Conservation (phyloP, 192 early-diverging fungal genomes). For the Backusella australiensis region DNA sequence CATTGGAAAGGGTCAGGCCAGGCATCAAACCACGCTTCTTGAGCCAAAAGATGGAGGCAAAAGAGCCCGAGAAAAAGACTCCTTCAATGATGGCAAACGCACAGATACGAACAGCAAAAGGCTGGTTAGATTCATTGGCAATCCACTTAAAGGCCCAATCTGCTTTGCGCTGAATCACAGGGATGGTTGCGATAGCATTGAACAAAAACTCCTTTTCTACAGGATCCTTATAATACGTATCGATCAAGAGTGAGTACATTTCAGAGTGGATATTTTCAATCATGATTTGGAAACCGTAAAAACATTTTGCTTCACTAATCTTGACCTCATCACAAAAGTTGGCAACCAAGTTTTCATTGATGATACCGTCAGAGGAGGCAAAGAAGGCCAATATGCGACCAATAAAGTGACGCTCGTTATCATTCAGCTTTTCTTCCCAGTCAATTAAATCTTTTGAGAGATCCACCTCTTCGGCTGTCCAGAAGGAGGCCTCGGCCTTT, state of each 20-base stretch:
- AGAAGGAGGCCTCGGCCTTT: conserved; percentile 94
- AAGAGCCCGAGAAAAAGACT: conserved; percentile 96
- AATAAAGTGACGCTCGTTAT: conserved; percentile 86
- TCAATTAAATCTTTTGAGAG: conserved; percentile 83
- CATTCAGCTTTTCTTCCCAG: conserved; percentile 80
- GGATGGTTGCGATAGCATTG: conserved; percentile 89
- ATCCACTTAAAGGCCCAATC: conserved; percentile 97
- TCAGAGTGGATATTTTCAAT: conserved; percentile 95
- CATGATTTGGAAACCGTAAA: conserved; percentile 97
- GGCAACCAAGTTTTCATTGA: conserved; percentile 90
- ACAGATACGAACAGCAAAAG: conserved; percentile 87
- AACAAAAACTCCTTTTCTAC: conserved; percentile 79
- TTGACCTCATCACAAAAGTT: conserved; percentile 88
- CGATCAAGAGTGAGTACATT: conserved; percentile 96
- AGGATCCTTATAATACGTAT: conserved; percentile 89
- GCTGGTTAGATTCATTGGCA: conserved; percentile 50
- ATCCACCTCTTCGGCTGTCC: conserved; percentile 95
- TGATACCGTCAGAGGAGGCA: conserved; percentile 90
- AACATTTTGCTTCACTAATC: conserved; percentile 90
- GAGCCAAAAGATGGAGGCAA: conserved; percentile 97
- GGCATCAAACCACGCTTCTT: conserved; percentile 99
- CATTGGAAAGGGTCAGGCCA: conserved; percentile 94
- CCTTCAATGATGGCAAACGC: conserved; percentile 97
- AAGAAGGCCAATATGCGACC: conserved; percentile 92
- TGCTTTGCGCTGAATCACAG: conserved; percentile 92